Evolutionary conservation across 805 yeast genomes (phyloP).

Genomic region (Ogataea allantospora): DNA sequence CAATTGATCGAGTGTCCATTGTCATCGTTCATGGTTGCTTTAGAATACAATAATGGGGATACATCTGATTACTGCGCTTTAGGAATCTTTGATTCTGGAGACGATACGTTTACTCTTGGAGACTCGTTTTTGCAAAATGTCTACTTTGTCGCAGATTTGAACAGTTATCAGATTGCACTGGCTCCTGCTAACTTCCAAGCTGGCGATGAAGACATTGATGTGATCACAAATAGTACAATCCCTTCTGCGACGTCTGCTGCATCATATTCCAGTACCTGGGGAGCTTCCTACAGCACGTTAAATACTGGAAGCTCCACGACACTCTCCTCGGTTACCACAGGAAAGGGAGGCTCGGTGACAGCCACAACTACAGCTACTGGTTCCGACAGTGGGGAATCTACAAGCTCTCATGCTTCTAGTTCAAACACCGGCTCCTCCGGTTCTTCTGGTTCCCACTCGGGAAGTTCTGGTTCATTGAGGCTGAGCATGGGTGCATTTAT

Average conservation of each 20-base stretch:
- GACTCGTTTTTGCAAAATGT: constrained; percentile 52
- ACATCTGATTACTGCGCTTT: constrained; percentile 41
- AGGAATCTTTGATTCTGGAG: constrained; percentile 38
- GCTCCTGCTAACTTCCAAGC: constrained; percentile 44
- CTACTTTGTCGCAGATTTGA: constrained; percentile 56
- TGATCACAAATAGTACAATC: constrained; percentile 39
- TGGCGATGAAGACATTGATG: constrained; percentile 41
- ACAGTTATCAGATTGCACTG: constrained; percentile 40
- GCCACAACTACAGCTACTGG: not conserved
- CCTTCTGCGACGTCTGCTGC: constrained; percentile 54
- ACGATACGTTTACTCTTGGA: constrained; percentile 44
- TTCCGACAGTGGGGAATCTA: not conserved
- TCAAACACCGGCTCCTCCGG: constrained; percentile 3
- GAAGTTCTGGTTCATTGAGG: constrained; percentile 3
- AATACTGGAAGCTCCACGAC: constrained; percentile 2
- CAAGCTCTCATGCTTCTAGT: constrained; percentile 3
- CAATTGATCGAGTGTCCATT: constrained; percentile 51
- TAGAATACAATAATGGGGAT: constrained; percentile 18
- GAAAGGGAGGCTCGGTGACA: not conserved
- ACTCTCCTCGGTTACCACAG: constrained; percentile 3
- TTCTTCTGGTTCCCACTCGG: constrained; percentile 8
- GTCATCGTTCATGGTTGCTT: constrained; percentile 21
- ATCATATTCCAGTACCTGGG: constrained; percentile 44
- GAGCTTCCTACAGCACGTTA: constrained; percentile 13
- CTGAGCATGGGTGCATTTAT: constrained; percentile 1